Evolutionary conservation across 371 early-diverging fungal species (phyloP).

Genomic region (Syncephalastrum sp.): DNA sequence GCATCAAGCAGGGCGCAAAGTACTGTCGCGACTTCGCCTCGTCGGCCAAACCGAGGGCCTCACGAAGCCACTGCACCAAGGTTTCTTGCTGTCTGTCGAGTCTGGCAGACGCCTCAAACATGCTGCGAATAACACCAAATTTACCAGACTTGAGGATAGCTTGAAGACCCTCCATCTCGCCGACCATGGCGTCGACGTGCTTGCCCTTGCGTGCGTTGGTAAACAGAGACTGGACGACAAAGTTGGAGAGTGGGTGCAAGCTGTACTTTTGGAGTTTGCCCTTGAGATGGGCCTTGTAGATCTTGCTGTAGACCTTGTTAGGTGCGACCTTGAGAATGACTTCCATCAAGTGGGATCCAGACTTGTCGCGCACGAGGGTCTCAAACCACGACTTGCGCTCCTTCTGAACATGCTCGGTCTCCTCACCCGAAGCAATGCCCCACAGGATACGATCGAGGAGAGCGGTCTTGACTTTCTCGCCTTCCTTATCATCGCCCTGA

Average conservation of each 20-base stretch:
- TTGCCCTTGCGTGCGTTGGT: slow-evolving; percentile 53
- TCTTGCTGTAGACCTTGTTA: slow-evolving; percentile 56
- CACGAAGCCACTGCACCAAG: slow-evolving; percentile 54
- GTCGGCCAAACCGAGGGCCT: slow-evolving; percentile 54
- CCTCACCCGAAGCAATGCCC: slow-evolving; percentile 55
- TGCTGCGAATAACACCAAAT: slow-evolving; percentile 62
- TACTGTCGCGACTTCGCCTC: slow-evolving; percentile 46
- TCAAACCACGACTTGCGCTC: slow-evolving; percentile 58
- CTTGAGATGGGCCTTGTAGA: slow-evolving; percentile 70
- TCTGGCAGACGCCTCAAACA: slow-evolving; percentile 66
- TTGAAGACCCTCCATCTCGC: slow-evolving; percentile 58
- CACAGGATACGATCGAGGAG: slow-evolving; percentile 65
- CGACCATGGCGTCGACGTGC: slow-evolving; percentile 63
- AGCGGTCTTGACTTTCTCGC: slow-evolving; percentile 45
- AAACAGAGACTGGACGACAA: slow-evolving; percentile 78
- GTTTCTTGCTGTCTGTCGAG: slow-evolving; percentile 57
- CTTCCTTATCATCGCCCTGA: slow-evolving; percentile 49
- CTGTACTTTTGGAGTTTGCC: slow-evolving; percentile 62
- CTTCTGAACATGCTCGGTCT: slow-evolving; percentile 23
- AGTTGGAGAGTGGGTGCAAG: slow-evolving; percentile 75
- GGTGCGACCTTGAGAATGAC: slow-evolving; percentile 60
- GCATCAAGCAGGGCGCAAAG: slow-evolving; percentile 59
- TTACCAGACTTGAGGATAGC: slow-evolving; percentile 55
- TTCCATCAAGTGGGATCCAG: slow-evolving; percentile 71
- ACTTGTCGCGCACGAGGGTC: slow-evolving; percentile 58